Evolutionary conservation across 2,329 filamentous ascomycete genomes (phyloP).

Genomic region (Immersiporthe knoxdaviesiana): DNA sequence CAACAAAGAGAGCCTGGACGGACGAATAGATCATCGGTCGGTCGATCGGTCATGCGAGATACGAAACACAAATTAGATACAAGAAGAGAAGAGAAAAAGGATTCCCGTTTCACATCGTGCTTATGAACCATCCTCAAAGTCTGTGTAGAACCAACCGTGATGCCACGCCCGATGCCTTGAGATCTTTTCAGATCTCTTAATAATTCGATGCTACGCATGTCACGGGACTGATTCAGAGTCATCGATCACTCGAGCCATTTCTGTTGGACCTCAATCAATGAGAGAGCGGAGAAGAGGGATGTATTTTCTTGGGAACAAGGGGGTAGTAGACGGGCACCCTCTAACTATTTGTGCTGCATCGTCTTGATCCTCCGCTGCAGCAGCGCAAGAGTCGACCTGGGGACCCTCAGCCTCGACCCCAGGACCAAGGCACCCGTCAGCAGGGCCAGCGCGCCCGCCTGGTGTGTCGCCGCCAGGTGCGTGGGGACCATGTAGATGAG

Average conservation of each 20-base stretch:
- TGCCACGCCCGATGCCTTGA: neutral
- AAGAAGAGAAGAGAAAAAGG: neutral
- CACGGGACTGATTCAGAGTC: no score
- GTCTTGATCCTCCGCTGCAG: conserved; percentile 54
- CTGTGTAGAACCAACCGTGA: neutral
- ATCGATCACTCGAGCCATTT: no score
- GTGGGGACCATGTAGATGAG: conserved; percentile 93
- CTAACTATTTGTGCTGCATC: conserved; percentile 8
- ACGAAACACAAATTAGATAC: neutral
- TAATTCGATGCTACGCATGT: neutral
- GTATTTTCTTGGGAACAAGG: neutral
- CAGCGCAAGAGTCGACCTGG: conserved; percentile 64
- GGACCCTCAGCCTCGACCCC: conserved; percentile 76
- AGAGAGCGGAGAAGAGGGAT: no score
- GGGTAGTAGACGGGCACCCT: neutral
- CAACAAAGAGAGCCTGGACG: neutral
- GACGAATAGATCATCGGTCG: neutral
- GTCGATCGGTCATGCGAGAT: neutral
- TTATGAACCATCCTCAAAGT: neutral
- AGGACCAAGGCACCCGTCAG: conserved; percentile 81
- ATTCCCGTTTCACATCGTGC: neutral
- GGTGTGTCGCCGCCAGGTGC: conserved; percentile 85
- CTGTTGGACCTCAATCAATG: no score
- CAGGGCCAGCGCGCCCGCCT: conserved; percentile 85
- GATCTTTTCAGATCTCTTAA: no score